A percentile compares a stretch with the other conserved stretches of the same genome.
Conservation (phyloP, 805 yeast genomes). For the Schwanniomyces polymorphus region DNA sequence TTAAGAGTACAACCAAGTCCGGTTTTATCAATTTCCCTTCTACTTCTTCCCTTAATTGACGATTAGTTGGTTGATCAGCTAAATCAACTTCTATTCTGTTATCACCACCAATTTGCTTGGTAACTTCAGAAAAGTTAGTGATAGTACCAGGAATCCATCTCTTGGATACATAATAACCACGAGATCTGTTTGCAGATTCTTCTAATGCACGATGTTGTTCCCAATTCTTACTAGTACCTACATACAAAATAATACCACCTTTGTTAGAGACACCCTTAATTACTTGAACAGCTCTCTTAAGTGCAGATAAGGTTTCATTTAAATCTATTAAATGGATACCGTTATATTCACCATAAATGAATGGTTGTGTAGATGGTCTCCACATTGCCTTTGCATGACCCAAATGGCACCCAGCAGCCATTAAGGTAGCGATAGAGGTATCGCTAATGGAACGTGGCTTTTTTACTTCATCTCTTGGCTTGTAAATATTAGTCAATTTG, state of each 20-base stretch:
- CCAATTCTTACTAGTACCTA: slow-evolving; percentile 77
- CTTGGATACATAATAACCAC: slow-evolving; percentile 77
- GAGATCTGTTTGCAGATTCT: slow-evolving; percentile 73
- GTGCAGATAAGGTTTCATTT: slow-evolving; percentile 72
- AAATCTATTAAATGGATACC: slow-evolving; percentile 91
- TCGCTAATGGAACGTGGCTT: slow-evolving; percentile 59
- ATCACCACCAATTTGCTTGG: slow-evolving; percentile 47
- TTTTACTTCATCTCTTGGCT: slow-evolving; percentile 65
- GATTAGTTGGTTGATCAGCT: slow-evolving; percentile 64
- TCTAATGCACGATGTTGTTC: slow-evolving; percentile 69
- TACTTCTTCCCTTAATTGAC: slow-evolving; percentile 51
- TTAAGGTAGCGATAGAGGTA: slow-evolving; percentile 63
- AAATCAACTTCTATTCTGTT: slow-evolving; percentile 63
- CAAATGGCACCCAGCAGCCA: slow-evolving; percentile 93
- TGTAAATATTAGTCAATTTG: slow-evolving; percentile 57
- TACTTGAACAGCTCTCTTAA: slow-evolving; percentile 84
- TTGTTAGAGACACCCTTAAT: slow-evolving; percentile 75
- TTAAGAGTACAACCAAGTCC: slow-evolving; percentile 81
- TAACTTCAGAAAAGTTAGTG: slow-evolving; percentile 77
- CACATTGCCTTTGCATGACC: slow-evolving; percentile 85
- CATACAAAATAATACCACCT: slow-evolving; percentile 83
- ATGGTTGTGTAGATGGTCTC: slow-evolving; percentile 84
- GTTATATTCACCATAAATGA: slow-evolving; percentile 81
- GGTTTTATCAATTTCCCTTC: slow-evolving; percentile 69
- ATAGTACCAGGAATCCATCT: slow-evolving; percentile 96